A percentile compares a stretch with the other conserved stretches of the same genome.
Conservation (phyloP, 208 protist genomes). For the Leptomonas pyrrhocoris region DNA sequence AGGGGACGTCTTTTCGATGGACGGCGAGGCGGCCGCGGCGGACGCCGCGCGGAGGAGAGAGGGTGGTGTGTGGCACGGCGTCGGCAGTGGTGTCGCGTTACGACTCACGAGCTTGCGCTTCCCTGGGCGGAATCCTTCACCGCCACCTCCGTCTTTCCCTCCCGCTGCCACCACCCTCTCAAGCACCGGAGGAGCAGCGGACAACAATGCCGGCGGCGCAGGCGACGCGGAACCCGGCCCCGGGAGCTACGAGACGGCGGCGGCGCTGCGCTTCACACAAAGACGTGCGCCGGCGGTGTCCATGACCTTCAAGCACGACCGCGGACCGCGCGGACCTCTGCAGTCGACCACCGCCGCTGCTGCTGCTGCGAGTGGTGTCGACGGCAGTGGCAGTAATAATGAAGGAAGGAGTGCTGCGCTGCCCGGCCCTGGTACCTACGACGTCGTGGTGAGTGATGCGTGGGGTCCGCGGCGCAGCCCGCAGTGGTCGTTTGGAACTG, state of each 20-base stretch:
- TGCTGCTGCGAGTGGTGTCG: not conserved
- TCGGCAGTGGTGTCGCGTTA: conserved; percentile 34
- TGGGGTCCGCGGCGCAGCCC: conserved; percentile 24
- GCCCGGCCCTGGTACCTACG: conserved; percentile 55
- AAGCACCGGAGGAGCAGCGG: not conserved
- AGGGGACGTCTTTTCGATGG: not conserved
- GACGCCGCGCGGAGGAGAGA: not conserved
- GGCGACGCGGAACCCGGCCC: conserved; percentile 23
- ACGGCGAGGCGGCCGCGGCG: not conserved
- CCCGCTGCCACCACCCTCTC: not conserved
- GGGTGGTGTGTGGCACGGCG: conserved; percentile 20
- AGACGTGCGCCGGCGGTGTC: conserved; percentile 28
- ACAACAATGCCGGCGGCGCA: not conserved
- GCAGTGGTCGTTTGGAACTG: conserved; percentile 37
- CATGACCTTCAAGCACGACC: conserved; percentile 33
- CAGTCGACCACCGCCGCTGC: conserved; percentile 6
- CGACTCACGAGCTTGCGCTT: conserved; percentile 35
- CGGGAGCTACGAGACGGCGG: conserved; percentile 35
- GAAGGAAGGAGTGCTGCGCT: not conserved
- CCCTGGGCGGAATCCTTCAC: not conserved
- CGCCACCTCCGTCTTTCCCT: not conserved
- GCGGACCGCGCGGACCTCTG: conserved; percentile 27
- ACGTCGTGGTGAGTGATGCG: conserved; percentile 9
- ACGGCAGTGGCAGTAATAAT: not conserved
- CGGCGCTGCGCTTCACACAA: conserved; percentile 16